phyloP scores from a whole-genome alignment of 2,329 filamentous ascomycete genomes.

The Cyphellophora attinorum region DNA sequence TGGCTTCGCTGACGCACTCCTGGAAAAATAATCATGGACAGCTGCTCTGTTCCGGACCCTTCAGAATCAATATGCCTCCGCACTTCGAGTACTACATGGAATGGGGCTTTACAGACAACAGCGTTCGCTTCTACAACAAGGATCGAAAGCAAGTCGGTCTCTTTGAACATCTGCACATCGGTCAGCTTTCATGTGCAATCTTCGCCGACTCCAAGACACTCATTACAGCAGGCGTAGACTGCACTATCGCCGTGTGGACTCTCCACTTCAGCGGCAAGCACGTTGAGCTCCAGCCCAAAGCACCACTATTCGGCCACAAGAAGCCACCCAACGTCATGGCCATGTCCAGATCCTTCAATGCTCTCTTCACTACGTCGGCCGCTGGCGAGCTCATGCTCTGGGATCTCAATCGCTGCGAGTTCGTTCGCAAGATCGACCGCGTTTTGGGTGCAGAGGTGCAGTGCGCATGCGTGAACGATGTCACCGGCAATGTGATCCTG shows the following conservation, averaged over 20 bases:
- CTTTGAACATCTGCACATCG: slow-evolving; percentile 88
- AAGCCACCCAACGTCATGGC: slow-evolving; percentile 72
- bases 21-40: slow-evolving; percentile 73
- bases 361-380: slow-evolving; percentile 70
- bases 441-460: slow-evolving; percentile 43
- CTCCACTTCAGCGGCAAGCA: slow-evolving; percentile 55
- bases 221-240: slow-evolving; percentile 86
- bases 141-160: slow-evolving; percentile 78
- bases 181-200: slow-evolving; percentile 71
- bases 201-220: slow-evolving; percentile 87
- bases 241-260: slow-evolving; percentile 76
- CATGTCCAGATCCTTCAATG: slow-evolving; percentile 78
- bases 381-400: slow-evolving; percentile 82
- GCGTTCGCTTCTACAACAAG: slow-evolving; percentile 79
- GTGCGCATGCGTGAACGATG: slow-evolving; percentile 79
- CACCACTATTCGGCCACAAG: slow-evolving; percentile 84
- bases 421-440: slow-evolving; percentile 63
- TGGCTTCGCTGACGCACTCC: slow-evolving; percentile 69
- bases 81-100: slow-evolving; percentile 83
- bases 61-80: slow-evolving; percentile 79
- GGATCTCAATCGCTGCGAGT: slow-evolving; percentile 86
- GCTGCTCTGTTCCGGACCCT: slow-evolving; percentile 71
- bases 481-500: slow-evolving; percentile 80
- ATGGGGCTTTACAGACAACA: slow-evolving; percentile 92
- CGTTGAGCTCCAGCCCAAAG: slow-evolving; percentile 69